Conservation (phyloP, 352 stramenopile species). For the Pilasporangium apinafurcum region DNA sequence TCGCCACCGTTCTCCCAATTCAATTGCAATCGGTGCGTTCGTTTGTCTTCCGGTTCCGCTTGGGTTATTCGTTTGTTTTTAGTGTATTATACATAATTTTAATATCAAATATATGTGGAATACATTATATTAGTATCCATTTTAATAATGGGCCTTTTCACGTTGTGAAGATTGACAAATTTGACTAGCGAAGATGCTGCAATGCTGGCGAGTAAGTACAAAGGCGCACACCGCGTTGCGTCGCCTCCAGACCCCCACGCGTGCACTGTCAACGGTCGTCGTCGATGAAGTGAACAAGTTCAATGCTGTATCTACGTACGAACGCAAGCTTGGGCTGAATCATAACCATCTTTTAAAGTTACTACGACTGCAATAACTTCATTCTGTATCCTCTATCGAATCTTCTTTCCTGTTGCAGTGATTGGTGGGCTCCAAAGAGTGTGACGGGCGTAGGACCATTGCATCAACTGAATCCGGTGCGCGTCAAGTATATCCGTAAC, state of each 20-base stretch:
- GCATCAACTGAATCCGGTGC: constrained; percentile 80
- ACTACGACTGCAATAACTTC: too few species aligned
- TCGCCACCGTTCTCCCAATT: too few species aligned
- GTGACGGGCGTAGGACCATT: constrained; percentile 67
- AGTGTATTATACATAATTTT: too few species aligned
- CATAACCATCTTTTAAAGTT: too few species aligned
- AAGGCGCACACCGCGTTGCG: constrained; percentile 1
- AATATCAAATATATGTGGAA: too few species aligned
- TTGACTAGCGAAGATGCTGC: constrained; percentile 12
- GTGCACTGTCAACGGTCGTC: constrained; percentile 58
- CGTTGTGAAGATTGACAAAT: too few species aligned
- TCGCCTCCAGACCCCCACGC: constrained; percentile 5
- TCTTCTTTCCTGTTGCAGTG: constrained; percentile 20
- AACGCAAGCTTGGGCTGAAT: constrained; percentile 1
- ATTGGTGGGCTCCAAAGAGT: constrained; percentile 79
- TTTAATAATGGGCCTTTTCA: too few species aligned
- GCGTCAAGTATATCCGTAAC: constrained; percentile 78
- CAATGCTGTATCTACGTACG: constrained; percentile 64
- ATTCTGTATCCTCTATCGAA: too few species aligned
- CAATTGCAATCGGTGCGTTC: too few species aligned
- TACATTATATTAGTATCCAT: too few species aligned
- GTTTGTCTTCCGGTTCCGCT: too few species aligned
- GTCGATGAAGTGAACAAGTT: constrained; percentile 81
- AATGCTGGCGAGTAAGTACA: constrained; percentile 1
- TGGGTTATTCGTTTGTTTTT: too few species aligned